Conservation (phyloP, 23 red algal species). For the Gracilaria vermiculophylla region DNA sequence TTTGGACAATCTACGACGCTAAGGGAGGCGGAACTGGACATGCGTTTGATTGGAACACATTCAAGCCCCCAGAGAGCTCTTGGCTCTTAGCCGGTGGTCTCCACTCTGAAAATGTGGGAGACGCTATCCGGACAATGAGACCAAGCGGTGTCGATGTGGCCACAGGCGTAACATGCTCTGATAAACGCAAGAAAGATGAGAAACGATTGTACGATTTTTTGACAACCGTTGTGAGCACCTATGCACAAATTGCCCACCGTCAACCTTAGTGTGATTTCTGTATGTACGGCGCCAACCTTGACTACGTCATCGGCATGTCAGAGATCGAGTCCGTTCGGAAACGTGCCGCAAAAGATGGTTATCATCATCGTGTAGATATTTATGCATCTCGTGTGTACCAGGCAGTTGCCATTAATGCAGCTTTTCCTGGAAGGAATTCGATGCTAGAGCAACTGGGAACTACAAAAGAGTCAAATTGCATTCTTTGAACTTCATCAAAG, state of each 20-base stretch:
- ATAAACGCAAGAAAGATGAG: constrained; percentile 58
- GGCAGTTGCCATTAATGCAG: constrained; percentile 27
- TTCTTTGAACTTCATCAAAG: constrained; percentile 59
- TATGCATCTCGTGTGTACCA: constrained; percentile 68
- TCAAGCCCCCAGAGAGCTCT: constrained; percentile 20
- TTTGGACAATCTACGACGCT: constrained; percentile 61
- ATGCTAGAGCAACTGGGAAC: constrained; percentile 61
- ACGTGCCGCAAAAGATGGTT: too few relatives aligned
- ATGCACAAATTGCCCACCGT: background rate
- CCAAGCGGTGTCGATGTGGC: constrained; percentile 84
- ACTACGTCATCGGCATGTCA: too few relatives aligned
- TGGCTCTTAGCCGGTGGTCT: constrained; percentile 85
- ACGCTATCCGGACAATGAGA: constrained; percentile 43
- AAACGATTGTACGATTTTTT: constrained; percentile 30
- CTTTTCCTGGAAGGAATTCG: constrained; percentile 40
- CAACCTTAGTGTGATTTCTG: background rate
- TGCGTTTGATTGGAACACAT: constrained; percentile 69
- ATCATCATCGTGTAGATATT: background rate
- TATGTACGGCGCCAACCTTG: background rate
- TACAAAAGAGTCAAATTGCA: constrained; percentile 72
- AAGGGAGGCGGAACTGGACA: constrained; percentile 77
- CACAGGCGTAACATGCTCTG: constrained; percentile 48
- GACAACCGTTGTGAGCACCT: background rate
- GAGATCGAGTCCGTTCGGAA: too few relatives aligned
- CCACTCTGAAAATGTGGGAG: constrained; percentile 58